Base-by-base conservation (phyloP, 257 asterid genomes). In the Gentiana macrophylla region DNA sequence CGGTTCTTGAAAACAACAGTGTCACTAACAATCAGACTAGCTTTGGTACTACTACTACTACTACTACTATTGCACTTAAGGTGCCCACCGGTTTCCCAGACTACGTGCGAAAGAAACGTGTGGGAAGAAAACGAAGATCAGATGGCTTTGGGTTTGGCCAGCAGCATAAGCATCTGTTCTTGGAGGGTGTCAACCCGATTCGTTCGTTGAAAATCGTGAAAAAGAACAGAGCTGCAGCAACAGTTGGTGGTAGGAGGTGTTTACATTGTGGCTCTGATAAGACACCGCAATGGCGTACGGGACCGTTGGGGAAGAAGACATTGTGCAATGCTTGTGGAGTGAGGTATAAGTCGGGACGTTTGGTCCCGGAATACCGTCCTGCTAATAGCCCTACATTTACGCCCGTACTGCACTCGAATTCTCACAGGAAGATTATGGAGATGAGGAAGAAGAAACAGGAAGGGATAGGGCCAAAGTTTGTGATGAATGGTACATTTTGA, bases 311-410 rank as follows among this genome's bases (percentile, higher is more conserved):
- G 3, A 89, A 89, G 0, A 89, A 89, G 43, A 86, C 97, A 0
- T 80, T 89, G 11, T 89, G 97, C 67, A 89, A 89, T 35, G 95
- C 97, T 2, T 89, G 97, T 56, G 97, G 97, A 35, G 97, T 89
- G 47, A 75, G 97, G 56, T 89, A 68, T 61, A 89, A 86, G 78
- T 86, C 95, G 0, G 97, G 97, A 1, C 89, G 97, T 3, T 78
- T 89, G 2, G 68, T 89, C 51, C 95, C 97, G 0, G 97, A 89
- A 86, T 89, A 89, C 52, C 88, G 97, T 0, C 97, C 97, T 0
- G 97, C 94, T 0, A 80, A 52, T 49, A 89, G 95, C 69, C 97
- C 97, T 0, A 80, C 94, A 0, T 89, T 84, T 61, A 78, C 88
- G 0, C 70, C 76, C 11, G 52, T 45, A 1, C 35, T 77, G 69